Evolutionary conservation across 306 rosid genomes (phyloP), one percentile per base, ranked within the genome.

Genomic region (Lupinus albus): DNA sequence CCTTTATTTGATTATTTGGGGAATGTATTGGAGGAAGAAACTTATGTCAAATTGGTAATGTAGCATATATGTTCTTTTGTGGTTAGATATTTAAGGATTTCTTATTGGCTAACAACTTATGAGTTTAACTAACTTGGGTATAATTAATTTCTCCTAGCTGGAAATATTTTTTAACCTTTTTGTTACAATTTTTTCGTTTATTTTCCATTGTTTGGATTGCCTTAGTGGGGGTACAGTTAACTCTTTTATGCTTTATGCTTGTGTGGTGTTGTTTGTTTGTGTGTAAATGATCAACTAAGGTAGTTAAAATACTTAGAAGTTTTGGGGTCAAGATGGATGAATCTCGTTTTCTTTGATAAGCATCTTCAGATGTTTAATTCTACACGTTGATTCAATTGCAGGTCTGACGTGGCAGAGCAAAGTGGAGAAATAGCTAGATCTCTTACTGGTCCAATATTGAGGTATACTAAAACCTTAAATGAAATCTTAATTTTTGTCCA

Each of bases 321-420:
- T 51, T 25, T 52, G 13, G 52, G 14, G 30, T 11, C 10, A 32
- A 13, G 0, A 56, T 20, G 11, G 7, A 42, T 30, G 41, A 9
- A 21, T 76, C 30, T 25, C 30, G 4, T 2, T 25, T 25, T 25
- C 2, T 25, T 25, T 25, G 30, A 3, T 25, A 25, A 1, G 4
- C 4, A 25, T 63, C 0, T 68, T 73, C 12, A 12, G 30, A 9
- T 1, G 14, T 12, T 60, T 64, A 32, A 10, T 58, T 61, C 18
- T 63, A 15, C 20, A 14, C 51, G 5, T 73, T 75, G 53, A 51
- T 61, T 72, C 56, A 45, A 49, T 71, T 74, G 53, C 78, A 91
- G 99, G 74, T 80, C 86, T 75, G 96, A 94, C 12, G 77, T 83
- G 1, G 97, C 99, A 11, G 99, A 94, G 78, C 99, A 83, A 82